These are phyloP conservation scores for Saturnispora sanitii DNA, from an alignment of 805 yeast species.

Conservation along the genomic window DNA sequence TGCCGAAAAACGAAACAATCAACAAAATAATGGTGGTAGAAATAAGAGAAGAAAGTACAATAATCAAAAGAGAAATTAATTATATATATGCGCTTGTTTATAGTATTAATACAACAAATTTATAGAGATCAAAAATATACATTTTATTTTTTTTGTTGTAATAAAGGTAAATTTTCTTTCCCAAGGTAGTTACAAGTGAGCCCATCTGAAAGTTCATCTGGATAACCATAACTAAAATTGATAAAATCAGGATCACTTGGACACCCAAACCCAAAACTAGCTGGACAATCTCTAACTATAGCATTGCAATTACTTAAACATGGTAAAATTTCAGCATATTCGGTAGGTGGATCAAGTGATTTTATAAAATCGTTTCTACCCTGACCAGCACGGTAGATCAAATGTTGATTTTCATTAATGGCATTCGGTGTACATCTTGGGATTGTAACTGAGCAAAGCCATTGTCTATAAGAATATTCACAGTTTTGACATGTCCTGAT, in stretches of 20 bases:
- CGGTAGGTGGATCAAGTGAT: conserved; percentile 41
- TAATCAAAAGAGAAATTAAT: background rate
- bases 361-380: conserved; percentile 58
- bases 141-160: too few relatives aligned
- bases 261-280: conserved; percentile 64
- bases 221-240: conserved; percentile 30
- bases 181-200: conserved; percentile 3
- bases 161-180: background rate
- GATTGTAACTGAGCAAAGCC: conserved; percentile 85
- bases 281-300: conserved; percentile 77
- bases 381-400: conserved; percentile 34
- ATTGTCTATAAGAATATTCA: conserved; percentile 55
- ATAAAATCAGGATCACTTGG: conserved; percentile 39
- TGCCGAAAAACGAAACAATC: conserved; percentile 3
- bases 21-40: background rate
- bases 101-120: too few relatives aligned
- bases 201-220: conserved; percentile 11
- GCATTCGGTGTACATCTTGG: conserved; percentile 67
- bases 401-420: conserved; percentile 33
- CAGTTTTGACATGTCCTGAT: conserved; percentile 68
- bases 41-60: conserved; percentile 3
- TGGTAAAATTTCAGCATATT: conserved; percentile 76
- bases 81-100: too few relatives aligned
- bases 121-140: too few relatives aligned
- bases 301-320: conserved; percentile 74